Evolutionary conservation across 805 yeast genomes (phyloP).

Genomic region (Yarrowia sp.): DNA sequence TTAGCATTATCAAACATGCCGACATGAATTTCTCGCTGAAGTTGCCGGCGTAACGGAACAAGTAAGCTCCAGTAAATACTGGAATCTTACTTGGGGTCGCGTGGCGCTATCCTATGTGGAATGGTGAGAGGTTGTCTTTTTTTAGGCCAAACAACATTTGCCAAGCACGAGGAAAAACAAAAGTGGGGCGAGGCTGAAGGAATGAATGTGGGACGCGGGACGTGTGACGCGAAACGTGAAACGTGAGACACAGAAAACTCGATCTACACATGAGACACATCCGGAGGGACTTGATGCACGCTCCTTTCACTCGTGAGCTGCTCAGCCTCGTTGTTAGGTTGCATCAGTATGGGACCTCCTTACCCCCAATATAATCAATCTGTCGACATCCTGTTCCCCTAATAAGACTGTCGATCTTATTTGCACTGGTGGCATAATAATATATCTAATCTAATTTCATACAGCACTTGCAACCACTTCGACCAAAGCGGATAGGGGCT

Average conservation of each 20-base stretch:
- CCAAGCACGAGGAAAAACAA: background rate
- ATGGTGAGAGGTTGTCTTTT: constrained; percentile 1
- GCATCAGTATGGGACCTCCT: background rate
- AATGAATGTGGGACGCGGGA: background rate
- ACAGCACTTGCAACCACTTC: no score
- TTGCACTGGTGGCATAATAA: background rate
- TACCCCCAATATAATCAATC: background rate
- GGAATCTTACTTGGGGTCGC: background rate
- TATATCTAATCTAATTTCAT: background rate
- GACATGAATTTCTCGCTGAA: constrained; percentile 20
- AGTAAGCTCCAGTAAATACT: background rate
- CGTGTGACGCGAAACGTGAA: background rate
- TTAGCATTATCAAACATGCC: constrained; percentile 12
- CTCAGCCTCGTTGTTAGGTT: background rate
- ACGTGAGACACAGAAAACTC: background rate
- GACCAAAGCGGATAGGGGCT: no score
- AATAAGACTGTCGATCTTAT: background rate
- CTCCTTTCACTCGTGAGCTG: background rate
- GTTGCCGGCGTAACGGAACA: background rate
- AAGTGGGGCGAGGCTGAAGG: background rate
- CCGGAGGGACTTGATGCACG: background rate
- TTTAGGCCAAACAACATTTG: background rate
- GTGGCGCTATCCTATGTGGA: constrained; percentile 3
- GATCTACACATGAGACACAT: background rate
- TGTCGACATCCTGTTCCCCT: background rate